Evolutionary conservation across 306 rosid species (phyloP), one percentile per base, ranked within the genome.

Genomic region (Dalbergia oliveri): DNA sequence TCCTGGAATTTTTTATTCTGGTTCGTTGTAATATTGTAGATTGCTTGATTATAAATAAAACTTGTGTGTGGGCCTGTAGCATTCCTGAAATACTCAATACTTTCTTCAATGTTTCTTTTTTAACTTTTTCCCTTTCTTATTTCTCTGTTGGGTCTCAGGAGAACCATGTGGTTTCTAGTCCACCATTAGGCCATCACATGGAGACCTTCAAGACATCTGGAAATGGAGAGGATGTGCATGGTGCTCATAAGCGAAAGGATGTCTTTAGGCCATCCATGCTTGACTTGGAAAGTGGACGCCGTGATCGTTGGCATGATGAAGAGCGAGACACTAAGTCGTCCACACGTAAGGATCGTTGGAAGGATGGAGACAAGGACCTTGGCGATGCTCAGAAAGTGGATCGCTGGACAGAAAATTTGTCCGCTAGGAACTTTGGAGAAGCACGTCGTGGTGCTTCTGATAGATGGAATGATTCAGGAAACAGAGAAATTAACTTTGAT

Each of bases 261-360:
- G 91, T 92, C 72, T 94, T 94, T 80, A 86, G 94, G 92, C 97
- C 98, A 70, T 92, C 97, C 77, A 77, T 90, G 91, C 62, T 90
- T 88, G 98, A 92, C 81, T 50, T 87, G 63, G 97, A 92, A 82
- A 62, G 78, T 76, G 89, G 91, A 39, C 89, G 90, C 21, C 93
- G 85, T 59, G 98, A 90, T 65, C 91, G 97, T 53, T 94, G 98
- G 98, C 97, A 94, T 18, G 98, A 94, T 78, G 98, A 94, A 84
- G 98, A 94, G 87, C 89, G 98, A 54, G 97, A 94, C 80, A 90
- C 95, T n/a, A 89, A 88, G 81, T 88, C 96, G 78, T 87, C 96
- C 13, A 16, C 78, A 15, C 91, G 90, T 50, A 90, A 94, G 84
- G 98, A 92, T 82, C 86, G 89, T 63, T 89, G 98, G 99, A 90